Percentiles rank a stretch among this genome's conserved stretches.
phyloP scores from a whole-genome alignment of 2,329 filamentous ascomycete species.

The Sclerotinia borealis region DNA sequence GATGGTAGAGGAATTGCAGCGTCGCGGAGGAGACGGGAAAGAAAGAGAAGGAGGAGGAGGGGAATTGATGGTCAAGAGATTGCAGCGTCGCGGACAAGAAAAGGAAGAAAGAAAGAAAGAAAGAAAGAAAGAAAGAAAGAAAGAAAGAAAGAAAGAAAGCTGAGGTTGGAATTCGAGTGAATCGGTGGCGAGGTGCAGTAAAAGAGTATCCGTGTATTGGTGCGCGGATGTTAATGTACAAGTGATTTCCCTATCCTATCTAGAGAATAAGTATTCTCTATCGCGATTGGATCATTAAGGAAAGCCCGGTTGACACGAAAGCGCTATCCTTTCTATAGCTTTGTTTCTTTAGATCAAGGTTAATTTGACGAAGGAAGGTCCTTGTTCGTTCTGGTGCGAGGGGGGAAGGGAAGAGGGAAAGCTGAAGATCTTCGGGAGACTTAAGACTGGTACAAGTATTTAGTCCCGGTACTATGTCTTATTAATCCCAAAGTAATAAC shows the following conservation, averaged over 20 bases:
- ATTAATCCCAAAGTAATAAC: not conserved
- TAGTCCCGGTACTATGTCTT: not conserved
- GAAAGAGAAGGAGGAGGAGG: not conserved
- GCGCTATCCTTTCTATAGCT: not conserved
- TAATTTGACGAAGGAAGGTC: not conserved
- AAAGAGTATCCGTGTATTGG: not conserved
- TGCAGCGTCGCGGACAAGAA: too few species aligned
- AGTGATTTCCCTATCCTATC: not conserved
- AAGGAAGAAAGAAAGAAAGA: not conserved
- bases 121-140: not conserved
- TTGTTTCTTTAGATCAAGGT: not conserved
- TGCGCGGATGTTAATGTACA: not conserved
- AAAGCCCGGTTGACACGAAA: not conserved
- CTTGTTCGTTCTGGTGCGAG: not conserved
- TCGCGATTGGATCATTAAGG: not conserved
- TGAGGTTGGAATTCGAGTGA: not conserved
- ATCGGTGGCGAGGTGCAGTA: conserved; percentile 1
- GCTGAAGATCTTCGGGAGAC: not conserved
- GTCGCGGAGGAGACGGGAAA: not conserved
- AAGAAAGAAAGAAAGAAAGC: not conserved
- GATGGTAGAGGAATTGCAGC: not conserved
- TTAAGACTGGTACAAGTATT: too few species aligned
- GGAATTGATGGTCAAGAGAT: not conserved
- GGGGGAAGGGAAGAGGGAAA: not conserved
- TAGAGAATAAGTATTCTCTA: too few species aligned